These are phyloP conservation scores for Moesziomyces aphidis DNA, from an alignment of 1,284 basidiomycete species.

Conservation along the genomic window DNA sequence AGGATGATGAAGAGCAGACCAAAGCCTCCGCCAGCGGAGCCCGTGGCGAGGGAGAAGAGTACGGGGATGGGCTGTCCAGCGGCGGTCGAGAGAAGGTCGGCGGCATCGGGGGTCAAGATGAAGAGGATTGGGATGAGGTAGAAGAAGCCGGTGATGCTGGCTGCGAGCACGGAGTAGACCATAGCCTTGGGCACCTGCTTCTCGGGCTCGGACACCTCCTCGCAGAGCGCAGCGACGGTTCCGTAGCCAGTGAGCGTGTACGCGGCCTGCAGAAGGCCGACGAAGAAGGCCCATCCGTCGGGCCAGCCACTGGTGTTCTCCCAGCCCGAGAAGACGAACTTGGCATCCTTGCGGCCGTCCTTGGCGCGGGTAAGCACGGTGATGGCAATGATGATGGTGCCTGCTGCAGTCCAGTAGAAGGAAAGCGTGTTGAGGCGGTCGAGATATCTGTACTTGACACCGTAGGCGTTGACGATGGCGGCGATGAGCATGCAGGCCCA, in stretches of 20 bases:
- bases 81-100: conserved; percentile 68
- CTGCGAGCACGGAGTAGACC: conserved; percentile 69
- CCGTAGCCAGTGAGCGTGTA: conserved; percentile 68
- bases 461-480: conserved; percentile 65
- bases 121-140: conserved; percentile 71
- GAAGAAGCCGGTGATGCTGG: conserved; percentile 69
- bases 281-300: conserved; percentile 68
- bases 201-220: conserved; percentile 67
- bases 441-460: conserved; percentile 54
- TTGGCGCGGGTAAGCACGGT: conserved; percentile 69
- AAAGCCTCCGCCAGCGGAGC: conserved; percentile 69
- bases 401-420: conserved; percentile 70
- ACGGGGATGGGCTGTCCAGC: conserved; percentile 70
- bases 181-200: conserved; percentile 58
- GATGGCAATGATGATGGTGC: conserved; percentile 70
- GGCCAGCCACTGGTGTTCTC: conserved; percentile 67
- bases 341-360: conserved; percentile 67
- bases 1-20: conserved; percentile 71
- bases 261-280: conserved; percentile 68
- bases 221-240: conserved; percentile 68
- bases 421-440: conserved; percentile 67
- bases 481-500: conserved; percentile 69
- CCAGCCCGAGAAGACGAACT: conserved; percentile 68
- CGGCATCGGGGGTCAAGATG: conserved; percentile 68
- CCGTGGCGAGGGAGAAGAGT: conserved; percentile 70